Base-by-base conservation (phyloP, 164 flowering plant species). In the Annona cherimola region DNA sequence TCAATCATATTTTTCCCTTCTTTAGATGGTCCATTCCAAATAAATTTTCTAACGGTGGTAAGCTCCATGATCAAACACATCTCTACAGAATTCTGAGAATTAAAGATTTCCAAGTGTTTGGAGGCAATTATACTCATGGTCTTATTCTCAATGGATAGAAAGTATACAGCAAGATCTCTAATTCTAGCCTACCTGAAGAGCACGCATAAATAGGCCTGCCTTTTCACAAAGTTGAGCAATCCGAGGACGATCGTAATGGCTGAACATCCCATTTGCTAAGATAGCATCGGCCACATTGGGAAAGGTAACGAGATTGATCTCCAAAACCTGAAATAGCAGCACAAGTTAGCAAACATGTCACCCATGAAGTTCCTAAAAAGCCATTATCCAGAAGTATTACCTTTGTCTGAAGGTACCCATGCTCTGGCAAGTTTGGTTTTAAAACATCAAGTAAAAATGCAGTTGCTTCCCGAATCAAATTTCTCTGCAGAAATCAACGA, bases 261-360 rank as follows among this genome's bases (percentile, higher is more conserved):
- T 90, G 76, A 96, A 96, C 99, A 96, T 96, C 50, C 99, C 99
- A 84, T 96, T 96, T 39, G 99, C 97, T 73, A 96, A 84, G 59
- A 96, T 93, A 40, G 99, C 99, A 85, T 96, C 99, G 55, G 98
- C 99, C 43, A 96, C 99, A 85, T 96, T 96, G 43, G 99, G 98
- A 79, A 90, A 96, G 3, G 98, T 92, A n/a, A 96, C 98, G 61
- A 96, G 85, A 83, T 96, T 93, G 83, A 96, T 93, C 71, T 96
- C 99, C 84, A 96, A 80, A 39, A 96, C 99, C 99, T 96, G 79
- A 16, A 70, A 16, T 71, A 18, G 61, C n/a, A 16, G 44, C 61
- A 45, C 39, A 50, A 64, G 44, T 40, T 64, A 41, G 42, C 14
- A 44, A 42, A 41, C 12, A 41, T 14, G 42, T 64, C n/a, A 16